A percentile compares a stretch with the other conserved stretches of the same genome.
Evolutionary conservation across 164 flowering plant genomes (phyloP).

Genomic region (Sedum album): DNA sequence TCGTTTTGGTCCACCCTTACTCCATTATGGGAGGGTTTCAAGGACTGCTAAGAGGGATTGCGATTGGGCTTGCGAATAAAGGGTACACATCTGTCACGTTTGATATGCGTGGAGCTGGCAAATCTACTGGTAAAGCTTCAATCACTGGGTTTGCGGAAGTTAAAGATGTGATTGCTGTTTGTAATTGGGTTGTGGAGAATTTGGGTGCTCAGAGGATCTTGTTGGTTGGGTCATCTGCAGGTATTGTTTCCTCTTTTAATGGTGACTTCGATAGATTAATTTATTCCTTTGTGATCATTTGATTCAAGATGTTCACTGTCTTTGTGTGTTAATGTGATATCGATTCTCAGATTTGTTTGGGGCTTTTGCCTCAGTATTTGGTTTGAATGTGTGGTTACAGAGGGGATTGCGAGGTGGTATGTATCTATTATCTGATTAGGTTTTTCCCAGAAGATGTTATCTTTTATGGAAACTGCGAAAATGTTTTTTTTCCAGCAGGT

Average conservation of each 20-base stretch:
- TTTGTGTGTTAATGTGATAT: not conserved
- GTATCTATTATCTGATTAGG: not conserved
- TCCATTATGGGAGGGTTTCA: slow-evolving; percentile 90
- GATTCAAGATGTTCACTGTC: not conserved
- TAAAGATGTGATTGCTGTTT: slow-evolving; percentile 63
- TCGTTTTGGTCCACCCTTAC: slow-evolving; percentile 71
- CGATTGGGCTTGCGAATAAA: slow-evolving; percentile 48
- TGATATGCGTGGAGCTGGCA: slow-evolving; percentile 87
- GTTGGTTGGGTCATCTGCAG: slow-evolving; percentile 82
- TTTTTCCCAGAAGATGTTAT: too few species aligned
- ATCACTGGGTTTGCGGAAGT: slow-evolving; percentile 73
- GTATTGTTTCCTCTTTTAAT: slow-evolving; percentile 19
- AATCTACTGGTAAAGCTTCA: slow-evolving; percentile 72
- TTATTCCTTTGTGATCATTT: not conserved
- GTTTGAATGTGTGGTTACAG: not conserved
- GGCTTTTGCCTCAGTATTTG: not conserved
- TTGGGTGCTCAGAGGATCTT: slow-evolving; percentile 37
- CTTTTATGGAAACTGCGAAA: not conserved
- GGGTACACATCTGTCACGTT: slow-evolving; percentile 68
- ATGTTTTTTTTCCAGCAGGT: too few species aligned
- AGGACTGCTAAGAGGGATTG: slow-evolving; percentile 69
- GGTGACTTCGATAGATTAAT: not conserved
- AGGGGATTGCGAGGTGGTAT: not conserved
- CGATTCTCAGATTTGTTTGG: not conserved
- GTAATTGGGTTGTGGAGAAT: slow-evolving; percentile 48